Evolutionary conservation across 306 rosid species (phyloP).

Genomic region (Trifolium dubium): DNA sequence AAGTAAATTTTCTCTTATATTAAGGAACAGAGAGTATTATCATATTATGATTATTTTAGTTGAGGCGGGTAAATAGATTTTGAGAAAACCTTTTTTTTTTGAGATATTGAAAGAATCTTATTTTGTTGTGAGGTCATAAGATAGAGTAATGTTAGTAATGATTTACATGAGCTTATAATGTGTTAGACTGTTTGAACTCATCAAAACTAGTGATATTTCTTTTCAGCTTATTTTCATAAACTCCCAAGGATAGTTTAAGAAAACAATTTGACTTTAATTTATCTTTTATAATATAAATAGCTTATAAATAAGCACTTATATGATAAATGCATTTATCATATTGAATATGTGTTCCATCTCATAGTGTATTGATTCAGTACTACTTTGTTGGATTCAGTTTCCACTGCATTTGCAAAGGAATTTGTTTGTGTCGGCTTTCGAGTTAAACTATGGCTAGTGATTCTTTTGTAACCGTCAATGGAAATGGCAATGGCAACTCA

Average conservation of each 20-base stretch:
- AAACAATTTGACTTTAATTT: too few species aligned
- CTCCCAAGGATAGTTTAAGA: too few species aligned
- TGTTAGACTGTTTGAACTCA: too few species aligned
- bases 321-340: background rate
- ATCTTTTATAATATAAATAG: background rate
- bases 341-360: conserved; percentile 34
- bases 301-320: background rate
- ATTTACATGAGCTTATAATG: too few species aligned
- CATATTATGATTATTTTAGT: conserved; percentile 11
- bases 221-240: too few species aligned
- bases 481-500: conserved; percentile 57
- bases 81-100: background rate
- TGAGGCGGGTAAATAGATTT: background rate
- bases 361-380: background rate
- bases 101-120: background rate
- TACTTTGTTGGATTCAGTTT: conserved; percentile 45
- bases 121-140: background rate
- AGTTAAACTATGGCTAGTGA: conserved; percentile 71
- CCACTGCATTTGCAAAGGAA: conserved; percentile 44
- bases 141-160: too few species aligned
- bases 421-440: conserved; percentile 45
- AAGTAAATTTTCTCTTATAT: too few species aligned
- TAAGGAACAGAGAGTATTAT: too few species aligned
- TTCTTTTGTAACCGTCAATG: conserved; percentile 53
- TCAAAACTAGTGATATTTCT: too few species aligned